phyloP scores from a whole-genome alignment of 1,284 basidiomycete genomes.

The Fomitiporia mediterranea region DNA sequence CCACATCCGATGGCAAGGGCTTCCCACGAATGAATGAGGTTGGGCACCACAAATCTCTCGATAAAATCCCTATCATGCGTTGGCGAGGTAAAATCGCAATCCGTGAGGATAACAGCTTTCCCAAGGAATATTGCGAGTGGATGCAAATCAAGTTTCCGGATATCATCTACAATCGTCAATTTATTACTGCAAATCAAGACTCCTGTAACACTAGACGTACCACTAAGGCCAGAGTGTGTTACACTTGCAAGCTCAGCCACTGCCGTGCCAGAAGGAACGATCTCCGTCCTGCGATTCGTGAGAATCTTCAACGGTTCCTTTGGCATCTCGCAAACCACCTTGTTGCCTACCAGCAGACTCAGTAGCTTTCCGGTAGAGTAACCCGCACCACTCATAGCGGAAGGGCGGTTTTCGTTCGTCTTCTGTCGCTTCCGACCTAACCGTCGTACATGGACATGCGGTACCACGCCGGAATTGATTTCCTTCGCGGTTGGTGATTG shows the following conservation, averaged over 20 bases:
- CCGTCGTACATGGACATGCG: background rate
- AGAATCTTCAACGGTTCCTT: too few relatives aligned
- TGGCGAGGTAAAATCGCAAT: background rate
- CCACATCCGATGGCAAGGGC: conserved; percentile 6
- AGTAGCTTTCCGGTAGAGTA: background rate
- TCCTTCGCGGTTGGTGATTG: too few relatives aligned
- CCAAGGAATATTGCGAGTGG: background rate
- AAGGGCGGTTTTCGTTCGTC: background rate
- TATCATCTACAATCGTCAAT: background rate
- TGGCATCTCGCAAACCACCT: too few relatives aligned
- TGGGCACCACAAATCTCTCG: background rate
- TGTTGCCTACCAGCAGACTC: background rate
- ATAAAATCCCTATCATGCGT: background rate
- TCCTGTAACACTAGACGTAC: too few relatives aligned
- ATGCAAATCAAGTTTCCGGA: background rate
- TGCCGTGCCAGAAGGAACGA: too few relatives aligned
- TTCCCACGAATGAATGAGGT: conserved; percentile 2
- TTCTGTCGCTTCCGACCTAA: background rate
- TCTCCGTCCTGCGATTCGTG: too few relatives aligned
- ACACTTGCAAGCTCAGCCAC: too few relatives aligned
- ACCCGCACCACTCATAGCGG: too few relatives aligned
- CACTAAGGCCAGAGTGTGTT: background rate
- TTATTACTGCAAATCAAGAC: too few relatives aligned
- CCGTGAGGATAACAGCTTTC: background rate
- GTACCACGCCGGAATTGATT: background rate